Base-by-base conservation (phyloP, 2,329 filamentous ascomycete species). In the Exophiala sideris region DNA sequence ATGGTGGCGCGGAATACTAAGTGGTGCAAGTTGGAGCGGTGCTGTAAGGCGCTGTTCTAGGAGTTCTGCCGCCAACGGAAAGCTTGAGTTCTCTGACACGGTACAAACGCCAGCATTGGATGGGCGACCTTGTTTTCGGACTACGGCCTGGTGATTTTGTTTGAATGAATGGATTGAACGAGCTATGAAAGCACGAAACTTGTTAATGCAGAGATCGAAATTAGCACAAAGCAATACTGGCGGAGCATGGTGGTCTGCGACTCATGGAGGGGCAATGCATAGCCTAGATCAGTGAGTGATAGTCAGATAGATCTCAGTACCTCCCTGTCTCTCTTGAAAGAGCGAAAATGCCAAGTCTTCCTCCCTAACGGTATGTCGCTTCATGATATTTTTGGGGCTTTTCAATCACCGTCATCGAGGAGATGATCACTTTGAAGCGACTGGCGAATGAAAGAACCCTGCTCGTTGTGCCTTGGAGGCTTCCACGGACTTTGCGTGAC, bases 1-100 rank as follows among this genome's bases (percentile, higher is more conserved):
- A 61, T 44, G 45, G 39, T 32, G 56, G 54, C 38, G 59, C 54
- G 38, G 59, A 61, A 21, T 61, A 59, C 39, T 61, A 47, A 53
- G 18, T 11, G 21, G n/a, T 12, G 21, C 39, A 16, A 21, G 39
- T 21, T 41, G 16, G 39, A 9, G 10, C 39, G 16, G 4, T 2
- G 21, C 41, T 44, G n/a, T 29, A n/a, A 32, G 3, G 24, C 24
- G 5, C 24, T 29, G 7, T 29, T 29, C 24, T 29, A 5, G 24
- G 24, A 8, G 24, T 29, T 29, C 7, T 29, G 24, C 5, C 7
- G 24, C 5, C 24, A 8, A 29, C 24, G 5, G 24, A 29, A 29
- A 29, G 24, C 24, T 29, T 29, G 24, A 29, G 5, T 29, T 5
- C 24, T 29, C 24, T 29, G 24, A 29, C 24, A 29, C 24, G 24